Evolutionary conservation across 2,329 filamentous ascomycete species (phyloP).

Genomic region (Penicillium glabrum): DNA sequence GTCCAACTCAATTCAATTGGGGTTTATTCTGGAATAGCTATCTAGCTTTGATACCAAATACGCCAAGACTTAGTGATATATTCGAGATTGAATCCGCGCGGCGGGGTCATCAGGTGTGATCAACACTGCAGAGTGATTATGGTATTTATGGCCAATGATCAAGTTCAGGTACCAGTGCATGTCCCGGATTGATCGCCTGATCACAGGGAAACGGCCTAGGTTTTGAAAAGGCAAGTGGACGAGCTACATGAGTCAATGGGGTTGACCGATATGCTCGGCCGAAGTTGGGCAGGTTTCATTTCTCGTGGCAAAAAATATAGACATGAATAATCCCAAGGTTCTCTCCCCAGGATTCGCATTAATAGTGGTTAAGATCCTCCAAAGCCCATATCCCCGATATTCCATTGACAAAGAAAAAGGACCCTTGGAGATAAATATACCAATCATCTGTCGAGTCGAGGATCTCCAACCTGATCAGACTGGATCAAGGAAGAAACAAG

Average conservation of each 20-base stretch:
- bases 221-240: background rate
- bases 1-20: background rate
- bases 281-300: background rate
- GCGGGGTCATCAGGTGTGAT: slow-evolving; percentile 1
- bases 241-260: background rate
- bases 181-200: background rate
- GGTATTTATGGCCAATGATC: background rate
- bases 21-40: background rate
- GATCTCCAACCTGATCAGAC: background rate
- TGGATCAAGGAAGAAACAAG: background rate
- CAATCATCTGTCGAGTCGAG: background rate
- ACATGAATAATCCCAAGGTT: background rate
- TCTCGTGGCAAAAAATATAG: background rate
- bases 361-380: background rate
- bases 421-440: background rate
- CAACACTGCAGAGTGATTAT: slow-evolving; percentile 6
- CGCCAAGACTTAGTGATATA: background rate
- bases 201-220: background rate
- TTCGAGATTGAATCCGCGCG: background rate
- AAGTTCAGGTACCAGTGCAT: slow-evolving; percentile 12
- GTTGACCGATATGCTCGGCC: background rate
- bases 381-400: background rate
- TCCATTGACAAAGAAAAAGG: background rate
- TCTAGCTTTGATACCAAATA: background rate
- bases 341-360: background rate